phyloP scores from a whole-genome alignment of 257 asterid genomes.

The Catharanthus roseus region DNA sequence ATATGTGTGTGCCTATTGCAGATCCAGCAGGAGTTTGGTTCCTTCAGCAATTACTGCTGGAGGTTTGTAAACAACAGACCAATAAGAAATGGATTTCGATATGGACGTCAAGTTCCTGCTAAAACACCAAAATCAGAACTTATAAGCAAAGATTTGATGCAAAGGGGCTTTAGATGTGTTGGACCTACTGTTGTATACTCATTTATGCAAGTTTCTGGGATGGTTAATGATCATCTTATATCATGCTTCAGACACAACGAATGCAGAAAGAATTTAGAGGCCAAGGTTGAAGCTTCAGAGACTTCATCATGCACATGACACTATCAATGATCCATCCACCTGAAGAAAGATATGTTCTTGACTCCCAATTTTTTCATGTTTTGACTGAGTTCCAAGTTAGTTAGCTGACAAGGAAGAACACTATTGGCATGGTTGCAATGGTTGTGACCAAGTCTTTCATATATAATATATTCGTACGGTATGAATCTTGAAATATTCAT shows the following conservation, averaged over 20 bases:
- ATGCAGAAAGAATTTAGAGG: conserved; percentile 26
- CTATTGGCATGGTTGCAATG: background rate
- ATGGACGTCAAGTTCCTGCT: conserved; percentile 60
- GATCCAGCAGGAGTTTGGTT: conserved; percentile 73
- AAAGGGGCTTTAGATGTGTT: conserved; percentile 62
- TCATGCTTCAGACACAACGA: conserved; percentile 62
- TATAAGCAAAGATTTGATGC: conserved; percentile 60
- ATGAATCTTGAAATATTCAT: no score
- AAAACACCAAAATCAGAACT: conserved; percentile 78
- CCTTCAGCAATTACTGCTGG: conserved; percentile 74
- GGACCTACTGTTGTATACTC: conserved; percentile 78
- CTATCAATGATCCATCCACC: conserved; percentile 16
- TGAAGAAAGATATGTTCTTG: conserved; percentile 5
- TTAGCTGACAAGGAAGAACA: background rate
- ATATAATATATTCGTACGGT: no score
- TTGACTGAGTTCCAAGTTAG: conserved; percentile 6
- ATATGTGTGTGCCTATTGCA: conserved; percentile 13
- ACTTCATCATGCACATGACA: conserved; percentile 9
- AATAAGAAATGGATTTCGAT: conserved; percentile 36
- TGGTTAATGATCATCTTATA: conserved; percentile 62
- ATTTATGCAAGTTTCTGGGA: conserved; percentile 72
- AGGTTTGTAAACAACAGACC: conserved; percentile 56
- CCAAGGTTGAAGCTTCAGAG: conserved; percentile 20
- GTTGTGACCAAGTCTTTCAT: background rate
- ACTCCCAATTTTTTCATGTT: background rate